Evolutionary conservation across 2,329 filamentous ascomycete genomes (phyloP), one percentile per base, ranked within the genome.

Genomic region (Thermothelomyces thermophilus): DNA sequence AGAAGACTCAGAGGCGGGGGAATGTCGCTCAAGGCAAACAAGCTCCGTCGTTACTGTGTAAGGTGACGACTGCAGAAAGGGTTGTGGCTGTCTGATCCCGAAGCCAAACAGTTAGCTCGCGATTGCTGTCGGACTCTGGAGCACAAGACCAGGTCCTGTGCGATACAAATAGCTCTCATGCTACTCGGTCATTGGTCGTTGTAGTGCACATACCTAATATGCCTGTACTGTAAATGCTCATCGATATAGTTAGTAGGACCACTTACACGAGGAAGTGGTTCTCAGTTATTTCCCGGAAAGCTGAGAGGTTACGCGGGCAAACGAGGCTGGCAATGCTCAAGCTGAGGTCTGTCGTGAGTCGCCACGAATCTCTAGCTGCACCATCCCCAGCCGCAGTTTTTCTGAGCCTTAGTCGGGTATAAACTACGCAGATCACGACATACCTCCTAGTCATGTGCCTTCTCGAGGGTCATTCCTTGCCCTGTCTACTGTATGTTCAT

Each of bases 361-460:
- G 17, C 20, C 26, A 41, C n/a, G n/a, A 34, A 16, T 44, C 34
- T 28, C 5, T 9, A 19, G 37, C 30, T 13, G 13, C 26, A 28
- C 41, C 20, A 26, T 31, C 16, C n/a, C 26, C 26, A 14, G 30
- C 30, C 26, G 30, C n/a, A 19, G 20, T n/a, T n/a, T n/a, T n/a
- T n/a, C n/a, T 22, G 26, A 40, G 34, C 24, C n/a, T 22, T 20
- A 45, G 11, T 20, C n/a, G 44, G 5, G 11, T 28, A 19, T 26
- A 8, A 37, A n/a, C 45, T 36, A 24, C 34, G 46, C 37, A 11
- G 48, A 51, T 30, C 41, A 35, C 26, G 40, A 30, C 48, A 55
- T 50, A 19, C 35, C 20, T 33, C 45, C 24, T 31, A 35, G 42
- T 59, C 56, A 59, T 56, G 57, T 58, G 57, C 37, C 43, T 46